These are phyloP conservation scores for Scheffersomyces illinoinensis DNA, from an alignment of 1,139 yeast genomes.

Conservation along the genomic window DNA sequence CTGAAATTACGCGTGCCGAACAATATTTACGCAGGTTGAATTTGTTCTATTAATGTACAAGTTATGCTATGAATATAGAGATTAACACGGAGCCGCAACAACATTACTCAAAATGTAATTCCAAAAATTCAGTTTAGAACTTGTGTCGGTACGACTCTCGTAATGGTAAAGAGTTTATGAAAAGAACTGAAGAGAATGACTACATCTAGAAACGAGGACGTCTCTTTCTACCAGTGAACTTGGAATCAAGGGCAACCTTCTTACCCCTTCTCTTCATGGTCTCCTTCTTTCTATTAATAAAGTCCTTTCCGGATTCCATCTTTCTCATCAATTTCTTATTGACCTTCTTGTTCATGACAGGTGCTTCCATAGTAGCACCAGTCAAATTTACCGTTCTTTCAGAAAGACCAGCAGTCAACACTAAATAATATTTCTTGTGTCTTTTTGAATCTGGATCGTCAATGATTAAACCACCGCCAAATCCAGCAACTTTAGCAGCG, in stretches of 20 bases:
- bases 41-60: slow-evolving; percentile 6
- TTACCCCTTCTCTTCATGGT: slow-evolving; percentile 91
- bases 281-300: slow-evolving; percentile 88
- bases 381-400: slow-evolving; percentile 68
- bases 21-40: slow-evolving; percentile 1
- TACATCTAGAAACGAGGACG: slow-evolving; percentile 67
- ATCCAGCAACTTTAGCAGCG: slow-evolving; percentile 93
- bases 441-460: slow-evolving; percentile 94
- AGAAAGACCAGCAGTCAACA: slow-evolving; percentile 82
- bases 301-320: slow-evolving; percentile 76
- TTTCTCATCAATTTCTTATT: slow-evolving; percentile 55
- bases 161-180: neutral
- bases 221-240: slow-evolving; percentile 93
- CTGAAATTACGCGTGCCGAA: slow-evolving; percentile 4
- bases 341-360: slow-evolving; percentile 44
- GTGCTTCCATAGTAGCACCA: slow-evolving; percentile 78
- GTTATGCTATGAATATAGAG: neutral
- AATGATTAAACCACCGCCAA: slow-evolving; percentile 91
- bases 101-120: neutral
- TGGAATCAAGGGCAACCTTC: slow-evolving; percentile 84
- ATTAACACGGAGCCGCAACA: neutral
- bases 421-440: slow-evolving; percentile 87
- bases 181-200: slow-evolving; percentile 1
- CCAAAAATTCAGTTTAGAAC: neutral
- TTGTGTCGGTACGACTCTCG: neutral